Base-by-base conservation (phyloP, 176 grass and related monocot species). In the Avena atlantica region DNA sequence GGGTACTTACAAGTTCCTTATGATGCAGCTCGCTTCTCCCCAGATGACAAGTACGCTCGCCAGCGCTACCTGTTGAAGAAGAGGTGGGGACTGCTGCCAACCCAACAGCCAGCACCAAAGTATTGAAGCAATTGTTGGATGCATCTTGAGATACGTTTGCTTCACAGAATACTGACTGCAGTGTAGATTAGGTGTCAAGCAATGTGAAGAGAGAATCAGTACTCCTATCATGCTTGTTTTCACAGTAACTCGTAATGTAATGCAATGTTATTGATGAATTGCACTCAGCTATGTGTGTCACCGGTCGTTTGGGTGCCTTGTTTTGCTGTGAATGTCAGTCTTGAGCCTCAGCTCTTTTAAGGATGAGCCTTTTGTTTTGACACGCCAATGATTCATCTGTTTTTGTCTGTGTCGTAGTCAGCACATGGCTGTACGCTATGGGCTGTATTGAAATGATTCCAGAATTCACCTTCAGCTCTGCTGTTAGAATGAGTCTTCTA, bases 21-120 rank as follows among this genome's bases (percentile, higher is more conserved):
- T 79, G 74, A 25, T 91, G 78, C 90, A 98, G 96, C 96, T 91
- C 93, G 92, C 56, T 98, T 95, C 86, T 98, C 96, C 49, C 93
- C 93, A 8, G 96, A 95, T 68, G 96, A 98, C 79, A 93, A 92
- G 77, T 95, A 92, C 20, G 84, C 93, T 5, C 91, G 92, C 31
- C 93, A 98, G 84, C 90, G 92, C 34, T 91, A 88, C 85, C 82
- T 95, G 21, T 81, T 98, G 81, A 98, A 98, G 88, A 98, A 92
- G 84, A 91, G 93, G 74, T 98, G 95, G 86, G 93, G 92, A 21
- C 74, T 98, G 85, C 90, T 95, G 78, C 96, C 96, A 60, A 95
- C 93, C 23, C 96, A 98, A 70, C 62, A 95, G 78, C 74, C 88
- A 64, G 84, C 92, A 37, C 82, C 29, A 0, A 98, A 95, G 85